phyloP scores from a whole-genome alignment of 257 asterid genomes.

The Lavandula angustifolia region DNA sequence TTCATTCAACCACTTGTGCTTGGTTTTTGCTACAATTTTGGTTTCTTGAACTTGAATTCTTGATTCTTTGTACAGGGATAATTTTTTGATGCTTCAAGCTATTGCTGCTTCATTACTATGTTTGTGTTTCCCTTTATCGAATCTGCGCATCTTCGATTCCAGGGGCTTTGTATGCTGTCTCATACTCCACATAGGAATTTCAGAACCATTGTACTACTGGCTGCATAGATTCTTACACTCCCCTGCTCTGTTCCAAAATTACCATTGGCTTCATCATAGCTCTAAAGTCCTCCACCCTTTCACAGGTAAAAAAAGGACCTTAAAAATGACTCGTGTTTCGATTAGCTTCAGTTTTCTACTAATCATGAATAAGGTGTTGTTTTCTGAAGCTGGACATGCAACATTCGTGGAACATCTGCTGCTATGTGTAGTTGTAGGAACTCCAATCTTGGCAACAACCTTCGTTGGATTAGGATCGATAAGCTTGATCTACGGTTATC shows the following conservation, averaged over 20 bases:
- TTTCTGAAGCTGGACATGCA: slow-evolving; percentile 70
- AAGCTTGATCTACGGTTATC: slow-evolving; percentile 57
- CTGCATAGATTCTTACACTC: slow-evolving; percentile 69
- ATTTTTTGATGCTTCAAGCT: slow-evolving; percentile 73
- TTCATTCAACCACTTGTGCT: no score
- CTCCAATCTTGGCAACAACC: slow-evolving; percentile 60
- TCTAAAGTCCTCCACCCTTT: slow-evolving; percentile 75
- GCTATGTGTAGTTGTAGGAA: slow-evolving; percentile 56
- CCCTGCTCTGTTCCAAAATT: slow-evolving; percentile 47
- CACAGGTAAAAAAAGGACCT: slow-evolving; percentile 49
- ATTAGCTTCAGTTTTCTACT: background rate
- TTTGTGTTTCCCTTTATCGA: slow-evolving; percentile 35
- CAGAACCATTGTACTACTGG: slow-evolving; percentile 72
- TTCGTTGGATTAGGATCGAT: slow-evolving; percentile 66
- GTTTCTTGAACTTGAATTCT: background rate
- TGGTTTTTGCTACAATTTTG: no score
- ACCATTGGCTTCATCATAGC: slow-evolving; percentile 79
- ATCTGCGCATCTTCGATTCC: no score
- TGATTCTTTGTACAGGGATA: slow-evolving; percentile 54
- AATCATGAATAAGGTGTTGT: no score
- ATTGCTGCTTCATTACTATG: slow-evolving; percentile 44
- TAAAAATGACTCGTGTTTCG: background rate
- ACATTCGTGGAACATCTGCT: slow-evolving; percentile 70
- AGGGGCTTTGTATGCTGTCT: background rate
- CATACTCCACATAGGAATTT: slow-evolving; percentile 52